Evolutionary conservation across 1,284 basidiomycete genomes (phyloP).

Genomic region (Ganoderma meredithae): DNA sequence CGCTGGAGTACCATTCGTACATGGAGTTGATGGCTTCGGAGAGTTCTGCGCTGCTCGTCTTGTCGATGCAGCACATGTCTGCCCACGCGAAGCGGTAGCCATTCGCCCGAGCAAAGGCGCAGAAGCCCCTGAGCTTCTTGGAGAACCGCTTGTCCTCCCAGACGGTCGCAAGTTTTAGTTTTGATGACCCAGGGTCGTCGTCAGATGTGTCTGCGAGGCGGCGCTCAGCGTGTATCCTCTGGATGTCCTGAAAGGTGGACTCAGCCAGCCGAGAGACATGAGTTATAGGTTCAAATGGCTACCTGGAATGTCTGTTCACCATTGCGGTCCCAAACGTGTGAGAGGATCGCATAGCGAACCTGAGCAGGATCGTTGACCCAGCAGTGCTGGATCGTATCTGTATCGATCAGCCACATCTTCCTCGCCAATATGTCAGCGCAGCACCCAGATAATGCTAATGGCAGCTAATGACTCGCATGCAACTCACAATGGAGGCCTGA

Average conservation of each 20-base stretch:
- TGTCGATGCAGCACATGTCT: slow-evolving; percentile 20
- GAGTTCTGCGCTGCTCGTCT: slow-evolving; percentile 1
- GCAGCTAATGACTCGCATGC: not conserved
- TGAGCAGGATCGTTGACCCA: slow-evolving; percentile 7
- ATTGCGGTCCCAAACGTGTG: slow-evolving; percentile 8
- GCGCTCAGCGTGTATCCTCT: not conserved
- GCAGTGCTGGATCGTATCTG: slow-evolving; percentile 1
- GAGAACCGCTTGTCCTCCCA: slow-evolving; percentile 9
- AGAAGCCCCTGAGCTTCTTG: slow-evolving; percentile 13
- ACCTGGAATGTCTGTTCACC: slow-evolving; percentile 1
- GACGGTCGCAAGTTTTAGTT: not conserved
- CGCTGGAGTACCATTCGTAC: slow-evolving; percentile 19
- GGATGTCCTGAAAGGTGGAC: not conserved
- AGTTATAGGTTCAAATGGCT: not conserved
- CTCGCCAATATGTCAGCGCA: not conserved
- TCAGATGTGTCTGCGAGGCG: not conserved
- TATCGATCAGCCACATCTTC: slow-evolving; percentile 17
- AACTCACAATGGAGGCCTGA: no score
- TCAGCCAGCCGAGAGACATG: not conserved
- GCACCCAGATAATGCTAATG: not conserved
- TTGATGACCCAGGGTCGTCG: not conserved
- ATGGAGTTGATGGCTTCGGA: slow-evolving; percentile 5
- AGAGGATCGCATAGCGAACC: slow-evolving; percentile 18
- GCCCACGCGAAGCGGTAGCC: slow-evolving; percentile 18
- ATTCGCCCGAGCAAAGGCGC: slow-evolving; percentile 10